phyloP scores from a whole-genome alignment of 768 basidiomycete genomes.

The Amanita muscaria region DNA sequence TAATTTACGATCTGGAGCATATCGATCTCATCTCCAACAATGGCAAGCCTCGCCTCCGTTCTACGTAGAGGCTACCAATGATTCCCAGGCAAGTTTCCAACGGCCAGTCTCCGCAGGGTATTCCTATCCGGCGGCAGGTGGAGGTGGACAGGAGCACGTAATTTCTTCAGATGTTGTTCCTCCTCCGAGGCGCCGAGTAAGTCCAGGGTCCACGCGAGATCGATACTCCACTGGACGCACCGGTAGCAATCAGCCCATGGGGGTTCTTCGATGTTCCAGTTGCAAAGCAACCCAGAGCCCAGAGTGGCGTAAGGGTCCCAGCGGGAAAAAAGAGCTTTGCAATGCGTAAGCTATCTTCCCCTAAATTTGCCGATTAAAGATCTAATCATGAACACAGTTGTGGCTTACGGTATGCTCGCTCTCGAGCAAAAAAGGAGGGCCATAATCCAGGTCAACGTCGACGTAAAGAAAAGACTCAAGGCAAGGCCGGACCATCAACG shows the following conservation, averaged over 20 bases:
- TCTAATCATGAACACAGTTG: conserved; percentile 37
- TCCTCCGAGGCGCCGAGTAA: conserved; percentile 48
- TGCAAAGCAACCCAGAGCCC: conserved; percentile 79
- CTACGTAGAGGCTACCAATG: conserved; percentile 5
- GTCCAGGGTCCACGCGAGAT: conserved; percentile 43
- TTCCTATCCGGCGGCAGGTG: conserved; percentile 28
- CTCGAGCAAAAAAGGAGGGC: conserved; percentile 83
- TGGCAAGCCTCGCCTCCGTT: conserved; percentile 31
- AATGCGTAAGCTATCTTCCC: conserved; percentile 61
- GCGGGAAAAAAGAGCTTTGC: conserved; percentile 84
- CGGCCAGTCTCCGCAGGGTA: conserved; percentile 28
- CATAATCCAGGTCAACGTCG: conserved; percentile 45
- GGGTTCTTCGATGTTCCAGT: conserved; percentile 65
- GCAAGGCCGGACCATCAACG: conserved; percentile 35
- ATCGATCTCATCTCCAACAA: conserved; percentile 25
- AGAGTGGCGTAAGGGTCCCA: conserved; percentile 89
- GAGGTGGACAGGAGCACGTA: conserved; percentile 20
- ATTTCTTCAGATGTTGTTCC: conserved; percentile 41
- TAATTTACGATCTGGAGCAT: conserved; percentile 25
- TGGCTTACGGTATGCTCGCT: conserved; percentile 79
- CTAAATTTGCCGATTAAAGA: not conserved
- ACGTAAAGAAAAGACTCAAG: conserved; percentile 51
- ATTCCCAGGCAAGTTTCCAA: conserved; percentile 13
- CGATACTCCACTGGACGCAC: conserved; percentile 35
- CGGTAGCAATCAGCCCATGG: conserved; percentile 60